These are phyloP conservation scores for Carex littledalei DNA, from an alignment of 176 grass and related monocot species.

Conservation along the genomic window DNA sequence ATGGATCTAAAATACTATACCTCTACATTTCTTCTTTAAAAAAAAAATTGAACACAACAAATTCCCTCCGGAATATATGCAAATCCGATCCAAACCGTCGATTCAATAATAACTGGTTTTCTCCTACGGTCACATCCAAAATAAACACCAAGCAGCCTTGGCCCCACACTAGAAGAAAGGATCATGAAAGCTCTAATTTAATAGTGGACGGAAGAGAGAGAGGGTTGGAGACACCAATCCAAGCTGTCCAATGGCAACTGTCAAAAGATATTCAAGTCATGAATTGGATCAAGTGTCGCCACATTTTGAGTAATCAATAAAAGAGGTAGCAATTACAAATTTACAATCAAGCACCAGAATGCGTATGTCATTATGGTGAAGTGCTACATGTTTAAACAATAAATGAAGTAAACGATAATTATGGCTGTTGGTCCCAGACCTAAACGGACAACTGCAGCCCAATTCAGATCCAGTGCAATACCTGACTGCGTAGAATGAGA, in stretches of 20 bases:
- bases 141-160: neutral
- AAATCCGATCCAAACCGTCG: neutral
- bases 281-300: neutral
- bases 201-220: neutral
- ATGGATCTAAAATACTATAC: too few species aligned
- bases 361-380: neutral
- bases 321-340: neutral
- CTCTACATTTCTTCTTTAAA: too few species aligned
- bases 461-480: too few species aligned
- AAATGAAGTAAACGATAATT: neutral
- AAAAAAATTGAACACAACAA: too few species aligned
- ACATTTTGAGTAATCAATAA: neutral
- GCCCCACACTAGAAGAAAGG: neutral
- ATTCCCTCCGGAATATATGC: neutral
- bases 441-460: neutral
- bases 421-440: neutral
- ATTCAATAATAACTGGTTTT: neutral
- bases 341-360: neutral
- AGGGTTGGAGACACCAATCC: neutral
- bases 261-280: neutral
- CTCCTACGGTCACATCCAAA: neutral
- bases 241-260: constrained; percentile 15
- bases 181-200: constrained; percentile 4
- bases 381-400: neutral
- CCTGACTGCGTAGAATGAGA: too few species aligned